A percentile compares a stretch with the other conserved stretches of the same genome.
phyloP scores from a whole-genome alignment of 2,329 filamentous ascomycete genomes.

The Fusarium nygamai region DNA sequence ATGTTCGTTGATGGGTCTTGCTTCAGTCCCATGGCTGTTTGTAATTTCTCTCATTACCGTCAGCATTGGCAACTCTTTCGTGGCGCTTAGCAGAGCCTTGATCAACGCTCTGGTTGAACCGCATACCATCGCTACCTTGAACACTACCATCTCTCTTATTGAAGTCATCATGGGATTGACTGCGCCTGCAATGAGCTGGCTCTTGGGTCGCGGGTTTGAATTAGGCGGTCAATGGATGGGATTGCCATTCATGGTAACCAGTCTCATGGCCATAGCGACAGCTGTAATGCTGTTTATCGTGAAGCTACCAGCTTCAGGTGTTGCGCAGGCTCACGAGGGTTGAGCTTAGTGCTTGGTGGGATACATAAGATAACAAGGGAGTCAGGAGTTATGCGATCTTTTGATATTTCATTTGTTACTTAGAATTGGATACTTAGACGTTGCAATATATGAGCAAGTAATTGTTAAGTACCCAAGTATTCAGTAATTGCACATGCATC shows the following conservation, averaged over 20 bases:
- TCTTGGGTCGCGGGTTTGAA: constrained; percentile 58
- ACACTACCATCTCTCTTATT: constrained; percentile 61
- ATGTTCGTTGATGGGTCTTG: constrained; percentile 50
- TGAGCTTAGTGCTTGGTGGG: not conserved
- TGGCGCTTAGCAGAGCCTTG: constrained; percentile 57
- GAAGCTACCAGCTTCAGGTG: constrained; percentile 37
- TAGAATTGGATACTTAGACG: not conserved
- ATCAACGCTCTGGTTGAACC: constrained; percentile 64
- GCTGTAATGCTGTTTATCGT: constrained; percentile 46
- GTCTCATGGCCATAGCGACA: constrained; percentile 45
- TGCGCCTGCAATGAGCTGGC: constrained; percentile 57
- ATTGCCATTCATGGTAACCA: constrained; percentile 57
- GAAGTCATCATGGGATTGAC: constrained; percentile 60
- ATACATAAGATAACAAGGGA: not conserved
- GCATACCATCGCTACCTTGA: constrained; percentile 63
- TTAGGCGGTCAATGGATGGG: constrained; percentile 60
- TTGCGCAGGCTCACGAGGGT: constrained; percentile 29
- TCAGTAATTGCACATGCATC: not conserved
- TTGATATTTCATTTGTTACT: not conserved
- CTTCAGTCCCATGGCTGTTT: constrained; percentile 49
- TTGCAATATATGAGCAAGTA: not conserved
- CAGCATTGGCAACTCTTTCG: constrained; percentile 57
- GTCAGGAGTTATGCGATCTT: not conserved
- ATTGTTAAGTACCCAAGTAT: not conserved
- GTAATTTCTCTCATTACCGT: constrained; percentile 55